These are phyloP conservation scores for Eucalyptus sp. DNA, from an alignment of 345 rosid species.

Conservation along the genomic window DNA sequence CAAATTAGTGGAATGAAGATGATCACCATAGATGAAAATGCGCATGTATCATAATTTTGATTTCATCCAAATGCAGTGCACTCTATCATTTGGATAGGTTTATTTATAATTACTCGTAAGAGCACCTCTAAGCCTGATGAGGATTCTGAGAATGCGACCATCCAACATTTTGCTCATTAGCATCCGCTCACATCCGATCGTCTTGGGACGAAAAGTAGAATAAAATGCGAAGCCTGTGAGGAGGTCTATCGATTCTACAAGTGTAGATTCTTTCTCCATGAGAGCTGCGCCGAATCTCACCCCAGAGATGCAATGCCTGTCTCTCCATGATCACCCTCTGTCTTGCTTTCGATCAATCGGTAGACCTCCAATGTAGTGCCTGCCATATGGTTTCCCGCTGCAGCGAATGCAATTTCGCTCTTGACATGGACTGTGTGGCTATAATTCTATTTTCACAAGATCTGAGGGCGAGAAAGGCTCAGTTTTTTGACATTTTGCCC, in stretches of 20 bases:
- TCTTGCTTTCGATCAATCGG: not conserved
- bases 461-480: not conserved
- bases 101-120: rapidly evolving
- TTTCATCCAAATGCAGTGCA: too few relatives aligned
- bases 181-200: not conserved
- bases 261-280: not conserved
- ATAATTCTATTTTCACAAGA: not conserved
- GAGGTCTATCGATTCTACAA: not conserved
- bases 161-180: not conserved
- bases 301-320: not conserved
- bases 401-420: not conserved
- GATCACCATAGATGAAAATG: too few relatives aligned
- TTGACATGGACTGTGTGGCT: not conserved
- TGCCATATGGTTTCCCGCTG: not conserved
- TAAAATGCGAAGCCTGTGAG: not conserved
- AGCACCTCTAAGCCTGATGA: not conserved
- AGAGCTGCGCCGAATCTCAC: not conserved
- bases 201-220: not conserved
- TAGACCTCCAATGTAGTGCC: not conserved
- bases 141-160: not conserved
- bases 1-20: too few relatives aligned
- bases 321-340: not conserved
- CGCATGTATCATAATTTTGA: too few relatives aligned
- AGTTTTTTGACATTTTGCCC: not conserved
- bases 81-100: too few relatives aligned